Base-by-base conservation (phyloP, 805 yeast species). In the Blastobotrys chiropterorum region DNA sequence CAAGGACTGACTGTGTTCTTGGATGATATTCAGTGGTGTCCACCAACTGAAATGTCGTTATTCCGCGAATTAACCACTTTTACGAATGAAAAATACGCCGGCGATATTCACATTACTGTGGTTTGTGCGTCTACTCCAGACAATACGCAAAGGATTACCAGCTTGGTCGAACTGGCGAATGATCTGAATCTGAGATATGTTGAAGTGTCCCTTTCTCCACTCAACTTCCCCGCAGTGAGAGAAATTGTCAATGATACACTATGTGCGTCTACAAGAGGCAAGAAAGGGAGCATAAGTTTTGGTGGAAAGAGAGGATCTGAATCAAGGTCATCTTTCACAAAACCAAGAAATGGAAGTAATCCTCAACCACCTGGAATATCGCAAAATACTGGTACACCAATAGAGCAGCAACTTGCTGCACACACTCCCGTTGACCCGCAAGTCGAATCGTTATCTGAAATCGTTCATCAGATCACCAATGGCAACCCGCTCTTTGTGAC, bases 11-110 rank as follows among this genome's bases (percentile, higher is more conserved):
- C 79, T 0, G 54, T 77, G 1, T 66, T 74, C 46, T 60, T 75
- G 30, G 81, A 77, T 56, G 79, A 77, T 59, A 56, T 74, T 21
- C 78, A 77, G 49, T 72, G 74, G 71, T 69, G 75, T 51, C 65
- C 78, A 6, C 50, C 55, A 2, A 53, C 63, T 3, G 69, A 66
- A 38, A 49, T 66, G 20, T 50, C 57, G 13, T 45, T 59, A 26
- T 59, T 59, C 42, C 60, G 65, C 13, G 60, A 65, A 13, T 44
- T 66, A 34, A 59, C 61, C 30, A 62, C 62, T 11, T 62, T 66
- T n/a, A 59, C 65, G 7, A 48, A 52, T 14, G 64, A 63, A 42
- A 63, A 65, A 21, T 43, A 56, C 15, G 59, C 58, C 17, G 58
- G 56, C n/a, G 62, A 56, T 3, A 47, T 56, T 5, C 53, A 61